Evolutionary conservation across 2,329 filamentous ascomycete genomes (phyloP).

Genomic region (Leptographium flavum): DNA sequence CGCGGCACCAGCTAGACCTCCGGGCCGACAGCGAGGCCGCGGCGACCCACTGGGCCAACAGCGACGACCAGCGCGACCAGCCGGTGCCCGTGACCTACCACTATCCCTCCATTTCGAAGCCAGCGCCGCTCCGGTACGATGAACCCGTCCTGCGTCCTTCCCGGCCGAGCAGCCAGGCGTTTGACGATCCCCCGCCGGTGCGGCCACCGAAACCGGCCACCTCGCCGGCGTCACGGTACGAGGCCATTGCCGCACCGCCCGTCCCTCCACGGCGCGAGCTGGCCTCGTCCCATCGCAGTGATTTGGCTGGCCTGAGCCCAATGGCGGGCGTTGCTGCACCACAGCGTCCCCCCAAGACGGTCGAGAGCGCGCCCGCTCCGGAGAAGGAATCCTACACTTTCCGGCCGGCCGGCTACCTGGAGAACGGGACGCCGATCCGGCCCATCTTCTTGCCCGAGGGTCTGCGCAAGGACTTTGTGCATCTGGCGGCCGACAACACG

Average conservation of each 20-base stretch:
- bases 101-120: conserved; percentile 43
- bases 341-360: conserved; percentile 15
- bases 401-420: conserved; percentile 72
- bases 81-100: conserved; percentile 23
- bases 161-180: too few relatives aligned
- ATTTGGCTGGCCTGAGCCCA: not conserved
- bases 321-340: too few relatives aligned
- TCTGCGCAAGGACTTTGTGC: conserved; percentile 61
- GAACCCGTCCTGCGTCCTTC: too few relatives aligned
- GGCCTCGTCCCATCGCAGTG: not conserved
- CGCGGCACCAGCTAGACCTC: conserved; percentile 30
- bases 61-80: conserved; percentile 13
- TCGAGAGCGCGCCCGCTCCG: not conserved
- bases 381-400: conserved; percentile 55
- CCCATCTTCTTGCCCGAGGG: conserved; percentile 73
- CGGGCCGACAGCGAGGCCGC: conserved; percentile 12
- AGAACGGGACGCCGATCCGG: conserved; percentile 75
- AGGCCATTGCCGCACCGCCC: not conserved
- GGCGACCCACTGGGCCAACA: conserved; percentile 5
- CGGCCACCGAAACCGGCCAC: conserved; percentile 24
- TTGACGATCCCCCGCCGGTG: not conserved
- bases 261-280: conserved; percentile 1
- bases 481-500: conserved; percentile 64
- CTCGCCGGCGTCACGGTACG: not conserved
- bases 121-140: conserved; percentile 33